These are phyloP conservation scores for Fraxinus sp. DNA, from an alignment of 305 asterid genomes.

Conservation along the genomic window DNA sequence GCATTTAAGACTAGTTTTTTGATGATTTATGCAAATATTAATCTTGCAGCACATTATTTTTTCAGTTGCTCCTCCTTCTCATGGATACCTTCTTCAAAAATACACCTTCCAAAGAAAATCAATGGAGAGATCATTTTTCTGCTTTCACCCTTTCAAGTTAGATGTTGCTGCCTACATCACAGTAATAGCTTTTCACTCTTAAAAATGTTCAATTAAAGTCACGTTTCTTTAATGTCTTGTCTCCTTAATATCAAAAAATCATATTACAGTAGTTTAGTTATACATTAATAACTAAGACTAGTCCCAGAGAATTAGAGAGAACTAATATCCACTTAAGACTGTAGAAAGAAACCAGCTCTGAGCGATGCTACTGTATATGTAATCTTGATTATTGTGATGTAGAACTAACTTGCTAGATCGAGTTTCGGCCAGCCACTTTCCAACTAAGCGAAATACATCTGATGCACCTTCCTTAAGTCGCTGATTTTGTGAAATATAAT, in stretches of 20 bases:
- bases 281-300: background rate
- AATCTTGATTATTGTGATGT: constrained; percentile 17
- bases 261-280: background rate
- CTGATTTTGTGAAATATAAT: constrained; percentile 66
- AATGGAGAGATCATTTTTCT: constrained; percentile 13
- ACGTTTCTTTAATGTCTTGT: background rate
- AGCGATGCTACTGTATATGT: constrained; percentile 12
- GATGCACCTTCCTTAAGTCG: constrained; percentile 60
- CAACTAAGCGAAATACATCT: constrained; percentile 85
- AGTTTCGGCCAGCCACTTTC: constrained; percentile 97
- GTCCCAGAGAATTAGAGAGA: constrained; percentile 6
- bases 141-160: constrained; percentile 5
- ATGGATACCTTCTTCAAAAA: background rate
- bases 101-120: background rate
- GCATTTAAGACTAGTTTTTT: background rate
- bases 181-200: background rate
- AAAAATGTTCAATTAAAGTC: background rate
- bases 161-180: constrained; percentile 3
- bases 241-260: background rate
- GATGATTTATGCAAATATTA: background rate
- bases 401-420: constrained; percentile 88
- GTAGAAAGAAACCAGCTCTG: background rate
- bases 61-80: constrained; percentile 8
- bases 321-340: constrained; percentile 2
- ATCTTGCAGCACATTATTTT: constrained; percentile 10